These are phyloP conservation scores for Asterochloris erici DNA, from an alignment of 139 green algal genomes.

Conservation along the genomic window DNA sequence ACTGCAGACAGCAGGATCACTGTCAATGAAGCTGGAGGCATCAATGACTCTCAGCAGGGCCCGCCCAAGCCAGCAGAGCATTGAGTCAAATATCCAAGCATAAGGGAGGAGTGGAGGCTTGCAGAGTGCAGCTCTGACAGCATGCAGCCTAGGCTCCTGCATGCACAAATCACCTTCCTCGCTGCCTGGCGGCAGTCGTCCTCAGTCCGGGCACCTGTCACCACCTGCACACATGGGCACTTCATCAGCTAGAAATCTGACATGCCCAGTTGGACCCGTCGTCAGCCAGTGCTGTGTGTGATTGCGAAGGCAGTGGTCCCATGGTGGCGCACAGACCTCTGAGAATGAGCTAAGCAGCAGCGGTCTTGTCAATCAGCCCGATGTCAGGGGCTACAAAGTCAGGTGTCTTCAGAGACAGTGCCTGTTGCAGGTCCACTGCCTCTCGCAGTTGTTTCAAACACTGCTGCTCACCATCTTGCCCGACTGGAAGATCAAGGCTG, in stretches of 20 bases:
- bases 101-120: too few relatives aligned
- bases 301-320: too few relatives aligned
- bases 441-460: too few relatives aligned
- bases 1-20: slow-evolving; percentile 55
- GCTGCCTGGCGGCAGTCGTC: slow-evolving; percentile 59
- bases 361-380: background rate
- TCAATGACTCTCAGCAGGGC: too few relatives aligned
- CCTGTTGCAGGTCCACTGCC: background rate
- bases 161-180: slow-evolving; percentile 43
- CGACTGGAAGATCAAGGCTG: slow-evolving; percentile 95
- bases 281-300: background rate
- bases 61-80: too few relatives aligned
- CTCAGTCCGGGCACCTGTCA: slow-evolving; percentile 90
- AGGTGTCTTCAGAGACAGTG: background rate
- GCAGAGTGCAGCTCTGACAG: background rate
- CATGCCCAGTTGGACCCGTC: background rate
- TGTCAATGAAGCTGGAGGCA: background rate
- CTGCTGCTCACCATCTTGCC: slow-evolving; percentile 93
- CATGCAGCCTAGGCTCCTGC: background rate
- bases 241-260: too few relatives aligned
- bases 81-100: too few relatives aligned
- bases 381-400: too few relatives aligned
- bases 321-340: background rate
- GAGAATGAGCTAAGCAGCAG: background rate
- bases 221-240: slow-evolving; percentile 41